Evolutionary conservation across 2,329 filamentous ascomycete species (phyloP), one percentile per base, ranked within the genome.

Genomic region (Penicillium sumatraense): DNA sequence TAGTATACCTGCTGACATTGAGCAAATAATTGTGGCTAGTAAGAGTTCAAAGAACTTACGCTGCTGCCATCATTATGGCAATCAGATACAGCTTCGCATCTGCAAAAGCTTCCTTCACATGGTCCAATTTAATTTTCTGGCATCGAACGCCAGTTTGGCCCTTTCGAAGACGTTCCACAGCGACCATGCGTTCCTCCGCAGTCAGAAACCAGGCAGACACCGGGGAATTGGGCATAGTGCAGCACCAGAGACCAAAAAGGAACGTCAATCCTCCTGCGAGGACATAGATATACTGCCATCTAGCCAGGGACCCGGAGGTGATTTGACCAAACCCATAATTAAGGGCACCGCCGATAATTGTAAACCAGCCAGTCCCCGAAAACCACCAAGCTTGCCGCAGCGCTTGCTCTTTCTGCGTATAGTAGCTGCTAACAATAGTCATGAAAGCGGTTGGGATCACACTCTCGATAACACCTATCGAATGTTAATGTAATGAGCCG

Each of bases 281-380:
- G 13, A 90, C 75, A 67, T 89, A 90, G 55, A 90, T 87, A 63
- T 88, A 89, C 73, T 89, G 87, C 87, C 88, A 91, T 3, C 81
- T 75, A 38, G 77, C 80, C 38, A 89, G 72, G 0, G 72, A 67
- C 0, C 83, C 84, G 1, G 79, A 75, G 0, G 67, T 73, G 46
- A 89, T 84, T 68, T 88, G 86, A 0, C 84, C 86, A 65, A 89
- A 89, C 3, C 81, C 87, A 67, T 89, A 89, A 72, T 88, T 89
- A 47, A 89, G 72, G 0, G 78, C 82, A 8, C 86, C 81, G 5
- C 87, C 87, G 50, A 88, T 77, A 51, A 89, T 82, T 20, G 85
- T 88, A 54, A 84, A 80, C 6, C 83, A 84, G 16, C 79, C 79
- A 0, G 77, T 80, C 3, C 72, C 75, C 8, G 82, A 86, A 67